Conservation (phyloP, 1,284 basidiomycete species). For the Tetrapyrgos nigripes region DNA sequence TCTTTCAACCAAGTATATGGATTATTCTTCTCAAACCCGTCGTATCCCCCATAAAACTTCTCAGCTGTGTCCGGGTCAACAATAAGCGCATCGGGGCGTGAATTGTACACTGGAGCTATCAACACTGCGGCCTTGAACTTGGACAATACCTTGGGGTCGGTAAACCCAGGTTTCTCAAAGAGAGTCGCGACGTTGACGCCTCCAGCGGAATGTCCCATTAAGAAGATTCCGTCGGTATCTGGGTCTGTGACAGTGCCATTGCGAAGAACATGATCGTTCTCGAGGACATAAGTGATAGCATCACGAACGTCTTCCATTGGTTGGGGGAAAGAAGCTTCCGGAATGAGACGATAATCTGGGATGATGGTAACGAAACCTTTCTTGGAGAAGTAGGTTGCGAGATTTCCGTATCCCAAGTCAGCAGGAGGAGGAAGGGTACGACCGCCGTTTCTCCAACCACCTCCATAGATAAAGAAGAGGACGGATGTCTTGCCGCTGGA, state of each 20-base stretch:
- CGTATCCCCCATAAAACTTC: constrained; percentile 54
- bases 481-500: constrained; percentile 48
- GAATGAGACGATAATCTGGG: constrained; percentile 68
- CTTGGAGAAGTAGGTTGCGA: constrained; percentile 65
- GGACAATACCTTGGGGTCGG: constrained; percentile 37
- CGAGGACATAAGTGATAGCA: constrained; percentile 58
- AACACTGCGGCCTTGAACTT: constrained; percentile 53
- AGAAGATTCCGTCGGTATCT: constrained; percentile 48
- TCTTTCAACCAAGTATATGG: constrained; percentile 45
- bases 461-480: constrained; percentile 69
- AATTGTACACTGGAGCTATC: constrained; percentile 51
- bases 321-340: constrained; percentile 56
- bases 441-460: constrained; percentile 59
- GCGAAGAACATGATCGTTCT: constrained; percentile 38
- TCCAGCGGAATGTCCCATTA: constrained; percentile 68
- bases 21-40: constrained; percentile 44
- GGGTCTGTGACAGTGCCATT: constrained; percentile 32
- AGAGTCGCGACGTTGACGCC: constrained; percentile 53
- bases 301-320: constrained; percentile 61
- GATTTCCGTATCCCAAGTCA: constrained; percentile 56
- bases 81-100: constrained; percentile 31
- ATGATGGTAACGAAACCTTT: constrained; percentile 66
- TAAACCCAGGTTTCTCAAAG: constrained; percentile 46
- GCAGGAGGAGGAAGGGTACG: constrained; percentile 51
- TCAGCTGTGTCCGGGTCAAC: constrained; percentile 32